phyloP scores from a whole-genome alignment of 2,329 filamentous ascomycete species.

The Davidsoniella virescens region DNA sequence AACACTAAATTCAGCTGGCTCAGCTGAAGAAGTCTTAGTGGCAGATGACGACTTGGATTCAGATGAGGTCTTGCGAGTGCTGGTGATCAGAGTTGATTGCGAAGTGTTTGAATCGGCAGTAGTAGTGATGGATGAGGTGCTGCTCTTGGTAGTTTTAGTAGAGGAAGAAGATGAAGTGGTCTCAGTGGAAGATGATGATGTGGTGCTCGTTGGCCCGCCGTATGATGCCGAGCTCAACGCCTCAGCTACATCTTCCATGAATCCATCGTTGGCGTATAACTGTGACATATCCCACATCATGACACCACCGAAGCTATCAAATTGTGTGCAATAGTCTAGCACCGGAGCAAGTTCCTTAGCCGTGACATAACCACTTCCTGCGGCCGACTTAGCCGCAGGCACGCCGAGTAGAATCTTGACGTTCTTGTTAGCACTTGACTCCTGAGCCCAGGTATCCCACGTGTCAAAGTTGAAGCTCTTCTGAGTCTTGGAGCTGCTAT shows the following conservation, averaged over 20 bases:
- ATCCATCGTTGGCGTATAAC: constrained; percentile 35
- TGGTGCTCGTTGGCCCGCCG: background rate
- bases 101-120: constrained; percentile 10
- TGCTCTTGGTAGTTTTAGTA: background rate
- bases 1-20: background rate
- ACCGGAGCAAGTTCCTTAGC: constrained; percentile 21
- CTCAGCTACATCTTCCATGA: constrained; percentile 29
- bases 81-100: constrained; percentile 8
- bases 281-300: constrained; percentile 30
- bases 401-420: constrained; percentile 32
- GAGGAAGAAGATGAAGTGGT: background rate
- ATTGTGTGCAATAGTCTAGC: constrained; percentile 23
- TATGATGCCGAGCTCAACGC: constrained; percentile 18
- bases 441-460: constrained; percentile 47
- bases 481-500: constrained; percentile 18
- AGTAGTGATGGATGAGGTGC: constrained; percentile 12
- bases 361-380: constrained; percentile 26
- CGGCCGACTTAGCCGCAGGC: constrained; percentile 19
- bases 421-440: constrained; percentile 34
- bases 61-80: constrained; percentile 1
- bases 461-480: constrained; percentile 27
- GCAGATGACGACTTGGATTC: background rate
- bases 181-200: background rate
- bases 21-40: background rate
- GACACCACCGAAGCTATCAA: constrained; percentile 27